Evolutionary conservation across 2,329 filamentous ascomycete species (phyloP).

Genomic region (Claviceps purpurea): DNA sequence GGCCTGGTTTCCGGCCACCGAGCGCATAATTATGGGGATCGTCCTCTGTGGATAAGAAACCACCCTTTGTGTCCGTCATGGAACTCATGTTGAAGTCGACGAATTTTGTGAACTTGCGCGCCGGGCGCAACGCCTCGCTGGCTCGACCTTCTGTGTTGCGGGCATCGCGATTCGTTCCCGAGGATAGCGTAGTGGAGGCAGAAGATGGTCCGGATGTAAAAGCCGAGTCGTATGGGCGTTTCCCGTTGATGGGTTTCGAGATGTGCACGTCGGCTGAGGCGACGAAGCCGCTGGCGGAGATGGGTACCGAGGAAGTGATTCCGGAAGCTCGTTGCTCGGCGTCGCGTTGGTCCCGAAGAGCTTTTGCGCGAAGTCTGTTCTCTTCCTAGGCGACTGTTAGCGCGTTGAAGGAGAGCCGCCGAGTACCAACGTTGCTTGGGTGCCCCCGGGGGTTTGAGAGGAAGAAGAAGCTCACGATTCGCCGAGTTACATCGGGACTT

Average conservation of each 20-base stretch:
- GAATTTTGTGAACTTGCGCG: conserved; percentile 81
- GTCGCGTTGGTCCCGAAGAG: conserved; percentile 60
- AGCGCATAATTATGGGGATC: conserved; percentile 78
- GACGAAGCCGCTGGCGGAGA: conserved; percentile 56
- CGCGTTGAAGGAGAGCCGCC: neutral
- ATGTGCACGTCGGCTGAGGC: conserved; percentile 50
- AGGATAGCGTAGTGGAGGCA: conserved; percentile 20
- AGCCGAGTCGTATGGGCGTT: conserved; percentile 57
- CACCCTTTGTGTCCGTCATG: conserved; percentile 96
- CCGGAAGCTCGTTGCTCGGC: conserved; percentile 41
- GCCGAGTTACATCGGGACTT: conserved; percentile 40
- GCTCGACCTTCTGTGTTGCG: conserved; percentile 28
- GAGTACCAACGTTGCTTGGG: neutral
- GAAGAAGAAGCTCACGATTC: conserved; percentile 30
- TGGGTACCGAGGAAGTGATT: conserved; percentile 26
- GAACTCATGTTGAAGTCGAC: conserved; percentile 97
- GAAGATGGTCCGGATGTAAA: conserved; percentile 19
- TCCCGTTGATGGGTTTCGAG: conserved; percentile 35
- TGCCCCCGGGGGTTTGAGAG: neutral
- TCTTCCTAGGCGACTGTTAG: conserved; percentile 52
- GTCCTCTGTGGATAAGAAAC: conserved; percentile 81
- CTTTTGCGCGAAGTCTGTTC: conserved; percentile 78
- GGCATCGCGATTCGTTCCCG: conserved; percentile 56
- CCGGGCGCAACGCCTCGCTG: conserved; percentile 50
- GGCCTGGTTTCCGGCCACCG: conserved; percentile 27